Base-by-base conservation (phyloP, 495 filamentous ascomycete species). In the Bacidia gigantensis region DNA sequence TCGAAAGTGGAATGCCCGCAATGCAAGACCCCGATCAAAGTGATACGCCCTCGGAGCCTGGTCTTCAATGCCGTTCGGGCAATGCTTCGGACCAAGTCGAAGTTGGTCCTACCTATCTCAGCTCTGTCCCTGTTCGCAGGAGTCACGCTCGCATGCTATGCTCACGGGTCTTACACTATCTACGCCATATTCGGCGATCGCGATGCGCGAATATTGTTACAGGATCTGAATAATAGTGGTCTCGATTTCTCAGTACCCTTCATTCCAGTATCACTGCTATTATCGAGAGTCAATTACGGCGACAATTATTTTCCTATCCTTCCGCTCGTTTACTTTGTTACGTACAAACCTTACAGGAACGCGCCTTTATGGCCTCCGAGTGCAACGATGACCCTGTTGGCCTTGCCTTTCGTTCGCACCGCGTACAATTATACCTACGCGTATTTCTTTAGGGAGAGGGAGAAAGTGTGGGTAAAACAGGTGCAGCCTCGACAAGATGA, bases 1-100 rank as follows among this genome's bases (percentile, higher is more conserved):
- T 72, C 71, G 51, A 82, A 79, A 51, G 78, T 95, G 58, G 64
- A 74, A 47, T 98, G 92, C 63, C 88, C 89, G 5, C 83, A 89
- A 56, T 98, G 92, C 75, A 89, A 92, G 62, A 74, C 78, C 1
- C 78, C 82, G 53, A 92, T 97, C 55, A 65, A 73, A 11, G 68
- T 97, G 45, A 76, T 79, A 14, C 79, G 87, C 40, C 86, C 84
- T 24, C 74, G 73, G 52, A 86, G 87, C 64, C 64, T 72, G 29
- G 62, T 87, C 38, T 75, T 93, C 18, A 74, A 79, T 47, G 51
- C 73, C 2, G 70, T 80, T 38, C 75, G 81, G 17, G 50, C 64
- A 38, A 32, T 86, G 2, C 73, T 82, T 58, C 61, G 67, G 26
- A 52, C 71, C n/a, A 77, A 77, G 47, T 75, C 74, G 3, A 63